Evolutionary conservation across 2,329 filamentous ascomycete species (phyloP), one percentile per base, ranked within the genome.

Genomic region (Paraphaeosphaeria minitans): DNA sequence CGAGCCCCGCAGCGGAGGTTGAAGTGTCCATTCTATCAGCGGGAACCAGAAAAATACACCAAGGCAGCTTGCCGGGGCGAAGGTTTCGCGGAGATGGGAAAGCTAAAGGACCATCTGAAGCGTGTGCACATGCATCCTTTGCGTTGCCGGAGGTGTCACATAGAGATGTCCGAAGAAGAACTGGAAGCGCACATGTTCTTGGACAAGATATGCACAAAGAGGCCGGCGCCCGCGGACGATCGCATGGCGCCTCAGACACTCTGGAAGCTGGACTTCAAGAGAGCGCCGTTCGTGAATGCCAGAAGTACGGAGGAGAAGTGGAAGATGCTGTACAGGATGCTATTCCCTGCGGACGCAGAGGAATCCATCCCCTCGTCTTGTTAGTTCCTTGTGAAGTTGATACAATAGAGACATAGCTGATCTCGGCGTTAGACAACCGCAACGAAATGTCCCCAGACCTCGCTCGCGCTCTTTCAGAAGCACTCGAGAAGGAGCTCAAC

Each of bases 31-130:
- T 64, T 58, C 37, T 60, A 62, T 31, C 57, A 62, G 33, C 29
- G 62, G 35, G 31, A 59, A 24, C 62, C 62, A 16, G 57, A 62
- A 19, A 59, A 58, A 31, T 56, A 58, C 37, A 24, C 48, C 21
- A 46, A 43, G 37, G 59, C 57, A 13, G 51, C 62, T 6, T 64
- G 62, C 37, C 56, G 57, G 56, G 62, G 62, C 1, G 57, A 62
- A 53, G 62, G 62, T 7, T 64, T 64, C 29, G 50, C 55, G 6
- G 62, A 62, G 29, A 62, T 64, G 59, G 62, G 57, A 19, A 64
- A 64, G 49, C 42, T 62, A 10, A 64, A 51, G 33, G 62, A 64
- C 42, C 62, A 64, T 31, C 42, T 64, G n/a, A 64, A 64, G 46
- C 47, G 62, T 42, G 60, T 60, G 2, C 62, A 64, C 48, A 60